Conservation (phyloP, 1,284 basidiomycete species). For the Phlebopus sp. region DNA sequence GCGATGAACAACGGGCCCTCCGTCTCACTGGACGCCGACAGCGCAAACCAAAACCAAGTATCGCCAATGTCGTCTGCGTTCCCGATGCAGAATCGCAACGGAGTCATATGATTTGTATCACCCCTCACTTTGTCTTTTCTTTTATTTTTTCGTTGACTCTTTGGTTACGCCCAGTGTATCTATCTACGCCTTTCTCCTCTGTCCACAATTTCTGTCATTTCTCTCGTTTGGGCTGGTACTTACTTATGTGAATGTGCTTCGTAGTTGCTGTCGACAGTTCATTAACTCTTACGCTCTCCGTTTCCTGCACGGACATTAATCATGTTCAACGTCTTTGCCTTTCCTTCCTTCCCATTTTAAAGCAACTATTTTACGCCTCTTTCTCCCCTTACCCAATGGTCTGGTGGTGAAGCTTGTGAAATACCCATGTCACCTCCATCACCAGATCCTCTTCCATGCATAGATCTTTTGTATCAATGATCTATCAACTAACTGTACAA, state of each 20-base stretch:
- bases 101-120: constrained; percentile 15
- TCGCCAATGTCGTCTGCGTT: constrained; percentile 77
- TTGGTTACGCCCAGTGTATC: constrained; percentile 19
- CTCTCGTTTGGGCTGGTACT: constrained; percentile 13
- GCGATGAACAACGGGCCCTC: constrained; percentile 28
- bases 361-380: constrained; percentile 14
- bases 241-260: constrained; percentile 17
- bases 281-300: constrained; percentile 25
- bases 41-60: constrained; percentile 50
- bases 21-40: constrained; percentile 36
- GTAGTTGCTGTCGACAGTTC: constrained; percentile 23
- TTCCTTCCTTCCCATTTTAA: constrained; percentile 6
- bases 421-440: constrained; percentile 10
- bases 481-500: background rate
- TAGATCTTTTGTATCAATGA: constrained; percentile 24
- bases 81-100: constrained; percentile 37
- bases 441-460: constrained; percentile 19
- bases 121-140: background rate
- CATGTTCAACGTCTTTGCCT: constrained; percentile 5
- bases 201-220: constrained; percentile 21
- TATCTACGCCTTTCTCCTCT: constrained; percentile 21
- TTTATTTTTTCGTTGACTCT: too few relatives aligned
- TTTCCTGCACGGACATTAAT: constrained; percentile 10
- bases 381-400: background rate
- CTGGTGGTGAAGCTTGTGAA: constrained; percentile 5